Conservation (phyloP, 495 filamentous ascomycete species). For the Xylaria scruposa region DNA sequence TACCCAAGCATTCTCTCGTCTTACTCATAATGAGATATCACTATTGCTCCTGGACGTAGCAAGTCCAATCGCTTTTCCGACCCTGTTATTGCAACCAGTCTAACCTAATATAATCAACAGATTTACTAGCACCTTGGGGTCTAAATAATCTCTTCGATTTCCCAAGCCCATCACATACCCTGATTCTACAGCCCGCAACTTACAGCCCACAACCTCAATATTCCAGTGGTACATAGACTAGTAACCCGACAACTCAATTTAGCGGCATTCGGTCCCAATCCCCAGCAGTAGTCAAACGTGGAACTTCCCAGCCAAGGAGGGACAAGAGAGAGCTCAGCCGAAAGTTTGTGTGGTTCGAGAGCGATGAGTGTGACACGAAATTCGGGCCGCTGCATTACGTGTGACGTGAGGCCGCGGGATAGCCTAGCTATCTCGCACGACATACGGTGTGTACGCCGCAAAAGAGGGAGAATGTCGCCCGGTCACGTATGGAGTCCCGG, state of each 20-base stretch:
- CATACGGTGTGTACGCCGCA: neutral
- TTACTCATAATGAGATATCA: neutral
- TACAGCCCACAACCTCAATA: neutral
- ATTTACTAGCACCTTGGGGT: neutral
- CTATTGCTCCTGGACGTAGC: too few species aligned
- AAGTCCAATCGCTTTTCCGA: neutral
- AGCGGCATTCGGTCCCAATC: neutral
- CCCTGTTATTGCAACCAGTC: neutral
- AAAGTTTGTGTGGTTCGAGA: neutral
- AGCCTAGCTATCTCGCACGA: neutral
- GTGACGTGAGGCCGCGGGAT: slow-evolving; percentile 11
- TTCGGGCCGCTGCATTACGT: slow-evolving; percentile 24
- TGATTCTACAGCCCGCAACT: slow-evolving; percentile 1
- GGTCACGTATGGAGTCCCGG: slow-evolving; percentile 3
- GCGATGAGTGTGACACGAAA: slow-evolving; percentile 11
- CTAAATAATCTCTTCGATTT: neutral
- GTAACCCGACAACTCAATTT: slow-evolving; percentile 8
- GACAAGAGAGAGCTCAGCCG: slow-evolving; percentile 2
- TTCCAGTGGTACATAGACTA: neutral
- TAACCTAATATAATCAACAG: neutral
- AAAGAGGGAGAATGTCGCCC: neutral
- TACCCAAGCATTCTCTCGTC: neutral
- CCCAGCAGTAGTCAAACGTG: neutral
- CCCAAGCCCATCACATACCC: neutral
- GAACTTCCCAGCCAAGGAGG: neutral